Base-by-base conservation (phyloP, 164 flowering plant species). In the Akebia trifoliata region DNA sequence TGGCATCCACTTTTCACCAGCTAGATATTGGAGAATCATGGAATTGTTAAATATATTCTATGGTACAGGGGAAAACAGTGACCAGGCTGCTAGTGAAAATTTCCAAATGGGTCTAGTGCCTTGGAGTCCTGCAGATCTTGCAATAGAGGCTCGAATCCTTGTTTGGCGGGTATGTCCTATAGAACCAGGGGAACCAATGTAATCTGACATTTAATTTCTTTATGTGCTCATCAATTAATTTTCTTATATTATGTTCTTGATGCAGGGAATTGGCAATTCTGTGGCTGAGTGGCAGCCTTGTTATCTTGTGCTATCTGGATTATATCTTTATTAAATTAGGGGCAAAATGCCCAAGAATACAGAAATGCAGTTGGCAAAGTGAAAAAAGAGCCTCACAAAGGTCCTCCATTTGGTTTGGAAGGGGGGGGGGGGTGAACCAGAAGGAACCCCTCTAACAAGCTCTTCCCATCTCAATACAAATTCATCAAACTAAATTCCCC, bases 221-320 rank as follows among this genome's bases (percentile, higher is more conserved):
- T 34, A 2, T 20, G 4, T 43, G 40, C 20, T 38, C 22, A 50
- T 57, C n/a, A 45, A 45, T 11, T 45, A 10, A 5, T 32, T 49
- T 45, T 31, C 20, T 20, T 34, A 18, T 42, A 32, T 2, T 55
- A 37, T 66, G 49, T 65, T 57, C 12, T 59, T 59, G 44, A 43
- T 71, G 56, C 63, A 94, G 99, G 99, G 99, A 31, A 87, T 94
- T 67, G 99, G 97, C 47, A 81, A 87, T 73, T 87, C 97, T 14
- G 72, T 87, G 60, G 97, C 99, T 50, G 72, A 89, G 57, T 90
- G 97, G 99, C 87, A 86, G 48, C 83, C 96, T 15, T 94, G 93
- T 80, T 83, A 67, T 76, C 72, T 94, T 71, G 85, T 80, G 56
- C 66, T 94, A 30, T 90, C 99, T 65, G 93, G 90, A 32, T 61